Evolutionary conservation across 345 rosid genomes (phyloP), one percentile per base, ranked within the genome.

Genomic region (Durio zibethinus): DNA sequence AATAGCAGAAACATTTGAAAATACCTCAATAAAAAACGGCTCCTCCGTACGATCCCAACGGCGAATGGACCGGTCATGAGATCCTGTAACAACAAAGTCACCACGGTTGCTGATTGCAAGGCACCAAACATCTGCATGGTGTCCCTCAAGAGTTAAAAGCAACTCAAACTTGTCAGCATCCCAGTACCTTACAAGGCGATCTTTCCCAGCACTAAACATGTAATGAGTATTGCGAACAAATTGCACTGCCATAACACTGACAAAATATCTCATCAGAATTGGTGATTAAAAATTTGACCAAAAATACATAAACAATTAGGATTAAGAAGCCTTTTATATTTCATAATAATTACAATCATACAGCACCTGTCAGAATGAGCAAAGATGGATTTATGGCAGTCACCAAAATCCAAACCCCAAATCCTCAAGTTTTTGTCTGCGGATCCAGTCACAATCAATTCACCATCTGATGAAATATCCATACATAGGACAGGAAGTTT

Each of bases 41-140:
- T 96, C 99, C 70, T 96, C 97, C 35, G 97, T 89, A 70, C 97
- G 97, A 82, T 93, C 99, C 99, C 99, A 96, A 38, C 99, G 95
- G 52, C 98, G 94, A 79, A 96, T 90, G 36, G 99, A 96, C 62
- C 97, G 87, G 56, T 96, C 99, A 88, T 92, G 99, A 76, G 99
- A 93, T 57, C 99, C 99, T 63, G 99, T 96, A 78, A 96, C 97
- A 78, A 96, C 60, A 76, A 96, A 96, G 84, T 96, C 97, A 64
- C 98, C 98, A 80, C 93, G 97, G 74, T 79, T 87, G 81, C 99
- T 90, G 53, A 89, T 31, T 67, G 98, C 91, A 72, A 96, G 92
- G 86, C 99, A 90, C 97, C 97, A 96, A 77, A 96, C 83, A 85
- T 90, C 94, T 54, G 94, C 94, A 82, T 92, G 99, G 82, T 96